Evolutionary conservation across 768 basidiomycete genomes (phyloP).

Genomic region (Suillus americanus): DNA sequence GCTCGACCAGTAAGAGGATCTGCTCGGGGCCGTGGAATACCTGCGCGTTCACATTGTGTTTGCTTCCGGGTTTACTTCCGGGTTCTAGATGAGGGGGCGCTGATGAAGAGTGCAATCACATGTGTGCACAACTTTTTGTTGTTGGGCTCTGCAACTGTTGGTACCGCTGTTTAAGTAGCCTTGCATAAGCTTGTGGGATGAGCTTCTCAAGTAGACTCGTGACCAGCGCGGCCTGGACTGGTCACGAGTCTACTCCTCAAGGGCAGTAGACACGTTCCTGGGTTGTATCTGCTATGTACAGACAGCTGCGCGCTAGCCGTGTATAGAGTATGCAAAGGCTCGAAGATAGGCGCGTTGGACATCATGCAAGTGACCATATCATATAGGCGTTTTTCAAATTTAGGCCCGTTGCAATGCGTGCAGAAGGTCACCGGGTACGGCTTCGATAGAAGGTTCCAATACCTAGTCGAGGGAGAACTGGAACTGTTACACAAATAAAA

Average conservation of each 20-base stretch:
- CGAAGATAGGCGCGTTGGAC: slow-evolving; percentile 21
- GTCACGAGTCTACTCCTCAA: slow-evolving; percentile 35
- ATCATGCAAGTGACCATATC: slow-evolving; percentile 11
- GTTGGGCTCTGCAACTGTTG: slow-evolving; percentile 16
- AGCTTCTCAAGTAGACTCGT: slow-evolving; percentile 49
- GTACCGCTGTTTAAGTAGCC: slow-evolving; percentile 12
- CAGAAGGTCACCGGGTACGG: slow-evolving; percentile 38
- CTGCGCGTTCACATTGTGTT: slow-evolving; percentile 7
- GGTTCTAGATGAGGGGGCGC: not conserved
- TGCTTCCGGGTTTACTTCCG: slow-evolving; percentile 12
- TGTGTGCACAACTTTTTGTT: not conserved
- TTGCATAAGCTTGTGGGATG: slow-evolving; percentile 55
- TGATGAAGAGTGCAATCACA: not conserved
- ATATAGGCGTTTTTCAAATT: slow-evolving; percentile 14
- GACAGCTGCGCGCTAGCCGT: slow-evolving; percentile 8
- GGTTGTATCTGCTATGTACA: slow-evolving; percentile 30
- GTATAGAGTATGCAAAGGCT: slow-evolving; percentile 17
- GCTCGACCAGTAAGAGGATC: slow-evolving; percentile 4
- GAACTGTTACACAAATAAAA: slow-evolving; percentile 14
- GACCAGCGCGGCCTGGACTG: no score
- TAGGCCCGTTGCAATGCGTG: slow-evolving; percentile 31
- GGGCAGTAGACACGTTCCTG: slow-evolving; percentile 59
- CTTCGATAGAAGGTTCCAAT: slow-evolving; percentile 25
- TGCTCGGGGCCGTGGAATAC: slow-evolving; percentile 8
- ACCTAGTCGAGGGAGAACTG: slow-evolving; percentile 16